Evolutionary conservation across 2,329 filamentous ascomycete species (phyloP), one percentile per base, ranked within the genome.

Genomic region (Colletotrichum kahawae): DNA sequence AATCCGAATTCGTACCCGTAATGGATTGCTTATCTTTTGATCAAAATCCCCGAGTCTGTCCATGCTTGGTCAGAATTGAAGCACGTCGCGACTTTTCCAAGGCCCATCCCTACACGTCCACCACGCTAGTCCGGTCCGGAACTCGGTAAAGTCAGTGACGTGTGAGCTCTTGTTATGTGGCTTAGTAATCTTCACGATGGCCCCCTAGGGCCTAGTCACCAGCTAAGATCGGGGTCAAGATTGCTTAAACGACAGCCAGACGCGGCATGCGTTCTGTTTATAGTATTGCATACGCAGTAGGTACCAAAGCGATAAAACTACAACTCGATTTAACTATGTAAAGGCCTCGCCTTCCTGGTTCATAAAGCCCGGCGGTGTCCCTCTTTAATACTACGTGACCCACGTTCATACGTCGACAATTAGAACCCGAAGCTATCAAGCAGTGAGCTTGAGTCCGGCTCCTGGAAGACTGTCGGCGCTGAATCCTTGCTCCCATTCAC

Each of bases 371-470:
- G 21, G 51, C 21, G 12, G 24, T n/a, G 16, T 60, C 29, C 16
- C 38, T n/a, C 7, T 18, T 60, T 31, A 7, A 7, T 27, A 18
- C 57, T 13, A n/a, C 29, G 29, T 6, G 8, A 5, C 27, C 16
- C 57, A 18, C n/a, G 57, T 60, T 31, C 24, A 9, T 2, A 33
- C 4, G 31, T 34, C 29, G 27, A 16, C 56, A 18, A 33, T 79
- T 79, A 98, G 82, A 98, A 97, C 2, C 96, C 96, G 89, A 98
- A 98, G 82, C 91, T 96, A 87, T 98, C 96, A 79, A 98, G 88
- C 81, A 99, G 85, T 74, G 95, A 96, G 82, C 92, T 95, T 33
- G 94, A 90, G 85, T 98, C 95, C n/a, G 97, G 97, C 84, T 99
- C 97, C 79, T 97, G 90, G 82, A 98, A 98, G 77, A 93, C 92